These are phyloP conservation scores for Phytophthora multivora DNA, from an alignment of 352 stramenopile genomes.

Conservation along the genomic window DNA sequence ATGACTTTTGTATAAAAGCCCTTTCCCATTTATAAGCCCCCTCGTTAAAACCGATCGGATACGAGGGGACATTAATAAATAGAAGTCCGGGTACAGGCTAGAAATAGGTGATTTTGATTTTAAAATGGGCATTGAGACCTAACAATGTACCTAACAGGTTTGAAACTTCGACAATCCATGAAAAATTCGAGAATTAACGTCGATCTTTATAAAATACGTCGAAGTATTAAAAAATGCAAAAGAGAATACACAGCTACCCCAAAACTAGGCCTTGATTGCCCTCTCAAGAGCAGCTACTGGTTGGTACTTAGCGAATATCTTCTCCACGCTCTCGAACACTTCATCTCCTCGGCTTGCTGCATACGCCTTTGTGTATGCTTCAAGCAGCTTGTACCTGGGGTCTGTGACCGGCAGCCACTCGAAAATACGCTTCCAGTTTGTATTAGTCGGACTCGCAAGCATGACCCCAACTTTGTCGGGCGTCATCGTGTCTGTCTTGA, in stretches of 20 bases:
- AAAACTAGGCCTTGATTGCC: background rate
- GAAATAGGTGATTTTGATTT: too few species aligned
- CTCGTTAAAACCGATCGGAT: background rate
- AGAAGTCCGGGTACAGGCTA: background rate
- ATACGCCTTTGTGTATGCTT: slow-evolving; percentile 1
- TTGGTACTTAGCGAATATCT: background rate
- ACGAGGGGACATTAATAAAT: background rate
- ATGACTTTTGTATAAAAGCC: background rate
- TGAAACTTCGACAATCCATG: too few species aligned
- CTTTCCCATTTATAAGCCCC: background rate
- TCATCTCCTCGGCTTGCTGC: background rate
- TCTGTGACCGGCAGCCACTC: background rate
- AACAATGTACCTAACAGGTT: too few species aligned
- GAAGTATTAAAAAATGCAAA: too few species aligned
- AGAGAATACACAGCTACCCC: too few species aligned
- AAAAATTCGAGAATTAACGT: too few species aligned
- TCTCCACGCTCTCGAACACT: background rate
- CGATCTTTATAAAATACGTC: too few species aligned
- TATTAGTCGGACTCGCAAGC: background rate
- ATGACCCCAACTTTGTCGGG: background rate
- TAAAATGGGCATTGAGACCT: too few species aligned
- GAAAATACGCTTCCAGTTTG: background rate
- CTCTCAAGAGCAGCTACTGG: background rate
- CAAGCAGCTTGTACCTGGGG: background rate
- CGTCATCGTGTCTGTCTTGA: background rate